These are phyloP conservation scores for Edaphochlamys debaryana DNA, from an alignment of 139 green algal species.

Conservation along the genomic window DNA sequence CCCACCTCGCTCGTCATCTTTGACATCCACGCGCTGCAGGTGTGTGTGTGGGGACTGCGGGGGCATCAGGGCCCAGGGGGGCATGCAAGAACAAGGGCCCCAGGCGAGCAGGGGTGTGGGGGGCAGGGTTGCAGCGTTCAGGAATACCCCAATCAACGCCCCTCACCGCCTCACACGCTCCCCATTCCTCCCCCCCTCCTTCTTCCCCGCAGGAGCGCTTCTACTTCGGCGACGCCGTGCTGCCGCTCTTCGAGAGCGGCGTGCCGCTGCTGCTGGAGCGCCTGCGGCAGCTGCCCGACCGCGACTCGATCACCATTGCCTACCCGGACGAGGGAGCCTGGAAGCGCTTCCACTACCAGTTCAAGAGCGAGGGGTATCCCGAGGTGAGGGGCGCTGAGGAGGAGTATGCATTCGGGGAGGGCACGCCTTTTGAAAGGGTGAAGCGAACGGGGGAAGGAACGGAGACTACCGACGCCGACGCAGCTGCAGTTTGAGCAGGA, in stretches of 20 bases:
- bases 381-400: slow-evolving; percentile 83
- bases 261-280: slow-evolving; percentile 91
- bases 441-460: no score
- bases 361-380: slow-evolving; percentile 83
- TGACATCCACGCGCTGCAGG: slow-evolving; percentile 98
- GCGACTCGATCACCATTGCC: slow-evolving; percentile 90
- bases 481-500: no score
- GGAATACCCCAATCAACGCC: no score
- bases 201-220: slow-evolving; percentile 89
- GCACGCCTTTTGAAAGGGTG: background rate
- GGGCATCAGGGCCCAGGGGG: no score
- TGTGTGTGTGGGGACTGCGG: no score
- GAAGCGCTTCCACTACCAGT: slow-evolving; percentile 98
- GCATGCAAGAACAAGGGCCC: no score
- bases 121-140: no score
- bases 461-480: no score
- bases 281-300: slow-evolving; percentile 80
- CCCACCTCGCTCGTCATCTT: slow-evolving; percentile 96
- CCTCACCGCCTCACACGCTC: background rate
- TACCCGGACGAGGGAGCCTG: slow-evolving; percentile 98
- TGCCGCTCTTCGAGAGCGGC: slow-evolving; percentile 95
- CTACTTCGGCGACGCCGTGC: slow-evolving; percentile 98
- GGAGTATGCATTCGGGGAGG: background rate
- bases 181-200: background rate
- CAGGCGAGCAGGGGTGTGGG: no score